Evolutionary conservation across 1,139 yeast genomes (phyloP), one percentile per base, ranked within the genome.

Genomic region (Petasospora fabianii): DNA sequence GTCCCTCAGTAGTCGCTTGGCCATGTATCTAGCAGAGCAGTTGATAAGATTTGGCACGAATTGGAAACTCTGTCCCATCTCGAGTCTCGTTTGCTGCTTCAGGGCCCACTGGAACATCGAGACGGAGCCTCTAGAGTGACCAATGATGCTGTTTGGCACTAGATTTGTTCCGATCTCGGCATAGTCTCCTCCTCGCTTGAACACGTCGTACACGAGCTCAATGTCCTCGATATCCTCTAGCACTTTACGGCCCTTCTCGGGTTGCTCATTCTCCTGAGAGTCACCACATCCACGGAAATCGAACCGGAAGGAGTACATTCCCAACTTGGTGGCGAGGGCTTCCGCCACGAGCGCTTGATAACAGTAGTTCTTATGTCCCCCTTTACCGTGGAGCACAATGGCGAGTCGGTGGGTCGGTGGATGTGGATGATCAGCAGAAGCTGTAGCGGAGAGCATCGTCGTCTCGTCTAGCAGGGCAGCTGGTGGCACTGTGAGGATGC

Each of bases 231-330:
- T 51, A 58, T 88, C 97, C 46, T 77, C 80, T 1, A 58, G 58
- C 5, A 86, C 56, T 0, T 73, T 64, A 41, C 96, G 68, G 0
- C 92, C 92, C 2, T 27, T 31, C 3, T 49, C 39, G 0, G 56
- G 55, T 39, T 70, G 66, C 6, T 58, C 67, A 43, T 71, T 73
- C 21, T 75, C 81, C 24, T 75, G 81, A 3, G 95, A 84, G 43
- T 73, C 75, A 1, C 97, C 97, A 59, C 94, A 82, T 8, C 85
- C 86, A 43, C 96, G 68, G 53, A 90, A 90, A 59, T 90, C 97
- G 49, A 88, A 80, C 50, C 97, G 65, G 36, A 84, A 68, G 1
- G 81, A 72, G 57, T 71, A 76, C 36, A 78, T 65, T 0, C 95
- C 95, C 45, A 73, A 60, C 19, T 72, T 69, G 6, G 66, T 60